These are phyloP conservation scores for Naematelia aurantialba DNA, from an alignment of 768 basidiomycete genomes.

Conservation along the genomic window DNA sequence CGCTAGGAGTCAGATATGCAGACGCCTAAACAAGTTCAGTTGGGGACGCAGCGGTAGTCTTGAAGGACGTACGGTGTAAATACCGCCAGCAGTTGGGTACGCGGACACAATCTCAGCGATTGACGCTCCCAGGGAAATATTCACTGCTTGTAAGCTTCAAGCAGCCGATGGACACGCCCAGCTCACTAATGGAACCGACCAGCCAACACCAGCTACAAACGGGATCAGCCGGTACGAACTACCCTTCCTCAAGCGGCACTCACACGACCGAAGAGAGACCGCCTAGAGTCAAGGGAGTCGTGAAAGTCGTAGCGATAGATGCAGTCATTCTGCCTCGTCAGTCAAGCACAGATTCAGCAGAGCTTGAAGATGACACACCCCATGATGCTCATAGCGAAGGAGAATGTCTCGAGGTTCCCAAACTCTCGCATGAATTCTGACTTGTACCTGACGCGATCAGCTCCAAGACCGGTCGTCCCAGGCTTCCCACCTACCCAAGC, in stretches of 20 bases:
- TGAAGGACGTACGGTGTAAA: slow-evolving; percentile 37
- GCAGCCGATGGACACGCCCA: not conserved
- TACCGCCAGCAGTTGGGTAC: slow-evolving; percentile 54
- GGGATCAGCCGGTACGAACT: no score
- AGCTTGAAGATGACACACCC: no score
- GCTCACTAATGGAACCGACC: slow-evolving; percentile 39
- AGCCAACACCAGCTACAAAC: slow-evolving; percentile 50
- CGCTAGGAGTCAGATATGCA: slow-evolving; percentile 50
- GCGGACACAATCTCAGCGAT: slow-evolving; percentile 51
- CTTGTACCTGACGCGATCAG: slow-evolving; percentile 29
- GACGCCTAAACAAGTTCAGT: slow-evolving; percentile 32
- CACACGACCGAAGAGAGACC: slow-evolving; percentile 51
- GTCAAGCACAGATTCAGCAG: no score
- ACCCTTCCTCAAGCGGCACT: no score
- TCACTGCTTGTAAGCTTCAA: slow-evolving; percentile 28
- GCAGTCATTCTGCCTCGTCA: slow-evolving; percentile 15
- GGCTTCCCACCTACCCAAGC: slow-evolving; percentile 15
- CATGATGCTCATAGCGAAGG: slow-evolving; percentile 46
- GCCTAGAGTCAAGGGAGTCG: slow-evolving; percentile 51
- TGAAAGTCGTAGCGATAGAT: slow-evolving; percentile 52
- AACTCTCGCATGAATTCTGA: slow-evolving; percentile 73
- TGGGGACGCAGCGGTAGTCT: not conserved
- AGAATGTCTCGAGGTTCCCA: slow-evolving; percentile 46
- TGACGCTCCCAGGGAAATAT: slow-evolving; percentile 27
- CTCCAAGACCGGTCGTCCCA: no score